These are phyloP conservation scores for Angophora floribunda DNA, from an alignment of 345 rosid genomes.

Conservation along the genomic window DNA sequence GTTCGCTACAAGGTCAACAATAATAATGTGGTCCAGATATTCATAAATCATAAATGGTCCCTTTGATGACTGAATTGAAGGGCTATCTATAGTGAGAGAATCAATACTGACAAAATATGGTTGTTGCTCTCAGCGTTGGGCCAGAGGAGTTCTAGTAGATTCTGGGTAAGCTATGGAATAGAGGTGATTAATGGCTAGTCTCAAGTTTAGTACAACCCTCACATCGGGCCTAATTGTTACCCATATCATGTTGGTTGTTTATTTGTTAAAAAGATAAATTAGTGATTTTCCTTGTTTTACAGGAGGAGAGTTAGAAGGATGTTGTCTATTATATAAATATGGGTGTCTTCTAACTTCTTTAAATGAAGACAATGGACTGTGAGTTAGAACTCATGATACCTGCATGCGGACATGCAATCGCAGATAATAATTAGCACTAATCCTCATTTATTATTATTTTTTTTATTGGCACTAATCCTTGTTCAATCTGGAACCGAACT, in stretches of 20 bases:
- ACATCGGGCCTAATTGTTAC: neutral
- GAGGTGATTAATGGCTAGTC: neutral
- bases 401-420: too few species aligned
- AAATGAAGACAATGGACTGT: neutral
- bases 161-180: neutral
- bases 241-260: neutral
- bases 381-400: neutral
- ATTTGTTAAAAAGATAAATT: neutral
- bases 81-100: rapidly evolving
- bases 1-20: rapidly evolving
- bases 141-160: neutral
- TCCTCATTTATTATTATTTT: neutral
- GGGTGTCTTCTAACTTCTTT: neutral
- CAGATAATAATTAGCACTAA: too few species aligned
- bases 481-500: too few species aligned
- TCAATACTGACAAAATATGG: neutral
- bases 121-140: neutral
- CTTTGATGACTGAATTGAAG: neutral
- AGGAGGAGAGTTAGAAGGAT: rapidly evolving
- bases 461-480: too few species aligned
- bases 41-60: neutral
- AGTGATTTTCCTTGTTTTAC: neutral
- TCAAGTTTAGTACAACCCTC: neutral
- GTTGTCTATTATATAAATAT: neutral
- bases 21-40: rapidly evolving